Conservation (phyloP, 371 early-diverging fungal genomes). For the Apophysomyces variabilis region DNA sequence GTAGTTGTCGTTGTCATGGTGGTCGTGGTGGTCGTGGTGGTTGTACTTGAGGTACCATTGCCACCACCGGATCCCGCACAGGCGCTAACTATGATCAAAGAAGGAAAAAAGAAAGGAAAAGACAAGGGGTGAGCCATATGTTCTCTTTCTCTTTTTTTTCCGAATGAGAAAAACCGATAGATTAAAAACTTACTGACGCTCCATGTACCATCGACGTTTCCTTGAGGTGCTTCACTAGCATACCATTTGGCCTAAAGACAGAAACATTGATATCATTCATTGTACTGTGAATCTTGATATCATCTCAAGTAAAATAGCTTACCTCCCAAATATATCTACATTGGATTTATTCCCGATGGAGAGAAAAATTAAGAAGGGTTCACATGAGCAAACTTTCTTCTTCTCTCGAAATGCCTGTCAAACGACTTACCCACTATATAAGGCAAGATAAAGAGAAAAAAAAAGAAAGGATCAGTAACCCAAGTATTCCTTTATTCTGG, state of each 20-base stretch:
- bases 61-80: constrained; percentile 8
- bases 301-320: constrained; percentile 8
- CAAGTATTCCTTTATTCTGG: neutral
- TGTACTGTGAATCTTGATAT: neutral
- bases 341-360: too few species aligned
- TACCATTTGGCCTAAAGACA: constrained; percentile 47
- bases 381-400: neutral
- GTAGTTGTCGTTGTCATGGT: constrained; percentile 23
- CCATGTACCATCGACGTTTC: constrained; percentile 34
- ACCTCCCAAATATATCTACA: constrained; percentile 47
- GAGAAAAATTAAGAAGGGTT: neutral
- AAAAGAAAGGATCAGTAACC: too few species aligned
- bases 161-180: too few species aligned
- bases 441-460: too few species aligned
- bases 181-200: constrained; percentile 24
- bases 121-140: too few species aligned
- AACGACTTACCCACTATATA: constrained; percentile 30
- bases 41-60: neutral
- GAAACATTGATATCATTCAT: neutral
- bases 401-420: neutral
- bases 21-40: constrained; percentile 3
- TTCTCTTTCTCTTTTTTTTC: too few species aligned
- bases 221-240: constrained; percentile 27
- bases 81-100: constrained; percentile 6
- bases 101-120: too few species aligned